These are phyloP conservation scores for Lanzia echinophila DNA, from an alignment of 2,329 filamentous ascomycete genomes.

Conservation along the genomic window DNA sequence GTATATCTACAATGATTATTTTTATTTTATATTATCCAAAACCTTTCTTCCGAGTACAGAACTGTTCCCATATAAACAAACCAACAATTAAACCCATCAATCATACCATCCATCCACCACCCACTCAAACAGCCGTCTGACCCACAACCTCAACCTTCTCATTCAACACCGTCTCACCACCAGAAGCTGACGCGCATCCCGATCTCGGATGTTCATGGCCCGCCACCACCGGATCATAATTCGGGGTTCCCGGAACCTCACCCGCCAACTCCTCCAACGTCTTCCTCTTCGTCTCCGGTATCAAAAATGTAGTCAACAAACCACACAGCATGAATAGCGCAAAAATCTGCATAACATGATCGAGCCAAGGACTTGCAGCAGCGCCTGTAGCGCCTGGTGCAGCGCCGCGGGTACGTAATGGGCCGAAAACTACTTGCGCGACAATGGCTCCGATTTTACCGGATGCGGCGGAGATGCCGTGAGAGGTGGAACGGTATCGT, in stretches of 20 bases:
- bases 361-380: conserved; percentile 48
- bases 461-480: conserved; percentile 32
- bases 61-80: too few relatives aligned
- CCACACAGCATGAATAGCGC: conserved; percentile 74
- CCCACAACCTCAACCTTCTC: background rate
- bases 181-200: background rate
- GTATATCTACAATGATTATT: too few relatives aligned
- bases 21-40: too few relatives aligned
- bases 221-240: conserved; percentile 6
- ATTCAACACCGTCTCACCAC: background rate
- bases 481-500: conserved; percentile 31
- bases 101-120: background rate
- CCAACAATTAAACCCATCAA: background rate
- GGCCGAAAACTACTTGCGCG: conserved; percentile 46
- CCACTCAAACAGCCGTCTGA: background rate
- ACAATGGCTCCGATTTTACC: conserved; percentile 34
- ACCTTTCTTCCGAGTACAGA: too few relatives aligned
- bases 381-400: conserved; percentile 16
- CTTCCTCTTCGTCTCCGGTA: conserved; percentile 70
- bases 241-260: conserved; percentile 8
- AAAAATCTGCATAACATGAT: conserved; percentile 71
- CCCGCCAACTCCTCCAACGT: conserved; percentile 58
- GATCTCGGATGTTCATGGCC: background rate
- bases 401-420: conserved; percentile 39
- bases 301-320: conserved; percentile 58